Base-by-base conservation (phyloP, 495 filamentous ascomycete species). In the Cercophora sp. region DNA sequence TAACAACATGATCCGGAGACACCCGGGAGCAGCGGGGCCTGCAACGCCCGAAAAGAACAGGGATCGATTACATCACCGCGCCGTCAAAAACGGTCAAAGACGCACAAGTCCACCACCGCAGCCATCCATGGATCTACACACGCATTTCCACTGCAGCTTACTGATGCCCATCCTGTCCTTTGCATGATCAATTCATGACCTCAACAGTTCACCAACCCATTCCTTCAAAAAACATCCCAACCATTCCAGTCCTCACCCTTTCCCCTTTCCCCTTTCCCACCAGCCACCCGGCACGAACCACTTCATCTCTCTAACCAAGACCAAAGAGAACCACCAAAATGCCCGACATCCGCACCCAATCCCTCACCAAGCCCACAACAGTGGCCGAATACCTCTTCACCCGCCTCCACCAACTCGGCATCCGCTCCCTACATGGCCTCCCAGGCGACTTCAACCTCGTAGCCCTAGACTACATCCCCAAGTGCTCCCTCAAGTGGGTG, bases 401-500 rank as follows among this genome's bases (percentile, higher is more conserved):
- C 10, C 73, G 87, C 11, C 76, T 91, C 6, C 69, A 77, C 44
- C 82, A 91, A 57, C 72, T 89, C 31, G 86, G 87, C 44, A 75
- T 89, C 23, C 70, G 78, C 13, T 83, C 83, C 18, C 66, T 89
- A 52, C 83, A 85, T 57, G 85, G 85, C 16, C 71, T 89, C 2
- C 85, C 85, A n/a, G 87, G 88, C 0, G 88, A 92, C 65, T 91
- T 84, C 69, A 89, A 89, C 60, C 73, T 92, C 19, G 73, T 78
- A 2, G 71, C 81, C 4, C 72, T 89, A 11, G 88, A 91, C 67
- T 84, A 81, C 61, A 60, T 90, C 31, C 74, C 76, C 20, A 79
- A 80, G 29, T 65, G 71, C 36, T 83, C 80, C 3, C 66, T 92
- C 8, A 74, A 80, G 58, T 91, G 88, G 87, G 81, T 89, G 16